Conservation (phyloP, 495 filamentous ascomycete genomes). For the Copromyces sp. region DNA sequence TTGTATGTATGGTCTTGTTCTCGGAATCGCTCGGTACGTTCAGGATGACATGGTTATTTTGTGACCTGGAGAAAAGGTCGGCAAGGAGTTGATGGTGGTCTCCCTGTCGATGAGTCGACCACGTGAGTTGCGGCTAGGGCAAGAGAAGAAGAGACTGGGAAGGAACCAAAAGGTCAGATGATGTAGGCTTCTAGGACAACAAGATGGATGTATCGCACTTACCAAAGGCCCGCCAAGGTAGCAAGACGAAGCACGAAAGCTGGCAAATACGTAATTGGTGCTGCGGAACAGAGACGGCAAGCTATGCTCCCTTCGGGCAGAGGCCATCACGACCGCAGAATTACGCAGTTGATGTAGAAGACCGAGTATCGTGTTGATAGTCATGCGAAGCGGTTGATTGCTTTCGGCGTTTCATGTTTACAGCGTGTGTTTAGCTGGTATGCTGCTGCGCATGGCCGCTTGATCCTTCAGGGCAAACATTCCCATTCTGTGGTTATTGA, state of each 20-base stretch:
- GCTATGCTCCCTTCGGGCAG: neutral
- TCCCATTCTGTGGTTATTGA: neutral
- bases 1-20: neutral
- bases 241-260: neutral
- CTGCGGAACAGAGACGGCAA: neutral
- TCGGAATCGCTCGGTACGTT: neutral
- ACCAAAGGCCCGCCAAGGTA: neutral
- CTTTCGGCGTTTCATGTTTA: neutral
- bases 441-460: neutral
- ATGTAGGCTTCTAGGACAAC: neutral
- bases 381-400: neutral
- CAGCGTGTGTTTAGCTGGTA: neutral
- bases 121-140: neutral
- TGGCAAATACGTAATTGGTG: too few relatives aligned
- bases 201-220: neutral
- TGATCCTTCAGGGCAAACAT: neutral
- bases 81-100: accelerated
- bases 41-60: neutral
- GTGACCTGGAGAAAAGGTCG: neutral
- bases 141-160: neutral
- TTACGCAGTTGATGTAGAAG: too few relatives aligned
- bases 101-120: neutral
- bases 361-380: too few relatives aligned
- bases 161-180: neutral
- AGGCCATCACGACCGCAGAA: neutral